Conservation (phyloP, 768 basidiomycete genomes). For the Nidularia pulvinata region DNA sequence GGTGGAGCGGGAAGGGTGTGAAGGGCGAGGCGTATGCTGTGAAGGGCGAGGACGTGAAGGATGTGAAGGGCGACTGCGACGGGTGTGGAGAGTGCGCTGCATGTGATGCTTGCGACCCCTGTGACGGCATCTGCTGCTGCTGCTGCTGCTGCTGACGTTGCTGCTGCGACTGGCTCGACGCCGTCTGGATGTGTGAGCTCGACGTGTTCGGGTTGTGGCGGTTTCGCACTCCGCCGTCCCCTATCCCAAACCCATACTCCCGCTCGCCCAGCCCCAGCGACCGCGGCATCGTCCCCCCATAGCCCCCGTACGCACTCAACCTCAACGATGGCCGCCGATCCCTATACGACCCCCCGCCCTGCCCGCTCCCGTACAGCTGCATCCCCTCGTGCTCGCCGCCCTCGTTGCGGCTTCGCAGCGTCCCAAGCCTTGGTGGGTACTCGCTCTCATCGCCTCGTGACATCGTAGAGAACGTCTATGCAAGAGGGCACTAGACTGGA, state of each 20-base stretch:
- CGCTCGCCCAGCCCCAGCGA: conserved; percentile 22
- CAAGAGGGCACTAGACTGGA: too few species aligned
- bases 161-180: not conserved
- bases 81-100: too few species aligned
- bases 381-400: conserved; percentile 14
- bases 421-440: conserved; percentile 25
- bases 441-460: conserved; percentile 39
- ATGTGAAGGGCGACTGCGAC: too few species aligned
- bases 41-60: not conserved
- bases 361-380: not conserved
- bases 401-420: conserved; percentile 16
- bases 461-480: too few species aligned
- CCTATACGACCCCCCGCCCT: conserved; percentile 14
- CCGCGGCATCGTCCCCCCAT: conserved; percentile 19
- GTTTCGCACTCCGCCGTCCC: conserved; percentile 32
- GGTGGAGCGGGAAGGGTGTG: conserved; percentile 26
- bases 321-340: conserved; percentile 27
- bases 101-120: too few species aligned
- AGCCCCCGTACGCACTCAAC: conserved; percentile 11
- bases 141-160: not conserved
- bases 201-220: conserved; percentile 35
- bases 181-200: conserved; percentile 30
- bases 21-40: conserved; percentile 21
- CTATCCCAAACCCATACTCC: conserved; percentile 23
- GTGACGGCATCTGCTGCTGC: too few species aligned